Percentiles rank a stretch among this genome's conserved stretches.
Conservation (phyloP, 2,329 filamentous ascomycete species). For the Fusarium longipes region DNA sequence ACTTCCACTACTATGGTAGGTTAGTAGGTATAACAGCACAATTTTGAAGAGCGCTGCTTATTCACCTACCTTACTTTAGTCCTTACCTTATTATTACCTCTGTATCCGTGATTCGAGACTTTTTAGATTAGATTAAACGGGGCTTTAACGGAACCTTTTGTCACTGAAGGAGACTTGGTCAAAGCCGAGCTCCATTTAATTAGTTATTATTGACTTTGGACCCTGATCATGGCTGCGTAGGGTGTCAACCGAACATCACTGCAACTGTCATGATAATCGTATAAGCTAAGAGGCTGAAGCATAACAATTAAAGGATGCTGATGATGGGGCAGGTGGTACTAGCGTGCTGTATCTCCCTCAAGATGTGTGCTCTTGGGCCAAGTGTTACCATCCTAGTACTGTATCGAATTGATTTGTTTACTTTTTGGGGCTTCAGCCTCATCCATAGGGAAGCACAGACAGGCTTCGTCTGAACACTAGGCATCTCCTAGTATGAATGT, state of each 20-base stretch:
- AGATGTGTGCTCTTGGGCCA: constrained; percentile 18
- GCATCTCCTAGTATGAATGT: neutral
- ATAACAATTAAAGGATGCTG: constrained; percentile 9
- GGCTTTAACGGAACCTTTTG: neutral
- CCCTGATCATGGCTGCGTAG: constrained; percentile 13
- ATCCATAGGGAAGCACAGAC: neutral
- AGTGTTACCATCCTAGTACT: neutral
- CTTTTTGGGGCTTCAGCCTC: constrained; percentile 17
- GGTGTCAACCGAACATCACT: constrained; percentile 7
- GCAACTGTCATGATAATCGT: constrained; percentile 18
- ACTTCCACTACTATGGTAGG: too few species aligned
- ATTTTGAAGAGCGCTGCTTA: neutral
- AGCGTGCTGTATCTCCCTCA: neutral
- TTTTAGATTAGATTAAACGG: neutral
- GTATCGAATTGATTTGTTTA: neutral
- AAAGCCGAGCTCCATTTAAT: constrained; percentile 16
- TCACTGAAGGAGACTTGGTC: constrained; percentile 2
- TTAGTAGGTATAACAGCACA: neutral
- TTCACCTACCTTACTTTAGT: neutral
- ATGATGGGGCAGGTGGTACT: constrained; percentile 5
- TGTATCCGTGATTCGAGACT: neutral
- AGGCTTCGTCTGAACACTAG: constrained; percentile 1
- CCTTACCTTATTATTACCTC: too few species aligned
- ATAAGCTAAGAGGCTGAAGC: constrained; percentile 34
- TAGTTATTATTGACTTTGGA: constrained; percentile 1